phyloP scores from a whole-genome alignment of 345 rosid genomes.

The Zanthoxylum bungeanum region DNA sequence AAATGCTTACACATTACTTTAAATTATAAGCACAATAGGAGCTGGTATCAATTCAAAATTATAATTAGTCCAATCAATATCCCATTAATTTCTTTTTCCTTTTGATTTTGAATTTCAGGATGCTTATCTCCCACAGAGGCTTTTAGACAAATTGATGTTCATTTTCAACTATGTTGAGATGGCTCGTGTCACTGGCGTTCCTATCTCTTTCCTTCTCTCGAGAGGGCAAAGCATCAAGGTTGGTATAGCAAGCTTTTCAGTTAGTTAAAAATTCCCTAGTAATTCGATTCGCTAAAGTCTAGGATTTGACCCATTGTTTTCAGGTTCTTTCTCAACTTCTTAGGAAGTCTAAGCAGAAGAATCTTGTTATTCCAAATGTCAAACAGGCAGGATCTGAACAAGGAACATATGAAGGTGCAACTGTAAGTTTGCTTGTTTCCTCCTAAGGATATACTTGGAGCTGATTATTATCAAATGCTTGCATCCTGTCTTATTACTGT shows the following conservation, averaged over 20 bases:
- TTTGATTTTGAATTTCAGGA: conserved; percentile 55
- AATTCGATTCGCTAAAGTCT: not conserved
- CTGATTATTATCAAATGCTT: not conserved
- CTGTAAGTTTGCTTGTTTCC: conserved; percentile 57
- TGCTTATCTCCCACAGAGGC: conserved; percentile 98
- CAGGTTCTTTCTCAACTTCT: conserved; percentile 98
- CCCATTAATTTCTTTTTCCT: conserved; percentile 5
- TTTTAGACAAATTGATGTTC: conserved; percentile 90
- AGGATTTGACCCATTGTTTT: conserved; percentile 6
- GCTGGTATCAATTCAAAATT: not conserved
- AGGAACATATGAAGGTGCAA: conserved; percentile 97
- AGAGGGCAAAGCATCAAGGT: conserved; percentile 99
- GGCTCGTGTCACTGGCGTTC: conserved; percentile 99
- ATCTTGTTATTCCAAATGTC: conserved; percentile 81
- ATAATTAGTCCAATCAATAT: conserved; percentile 5
- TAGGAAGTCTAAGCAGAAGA: conserved; percentile 88
- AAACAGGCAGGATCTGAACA: conserved; percentile 90
- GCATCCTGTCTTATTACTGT: not conserved
- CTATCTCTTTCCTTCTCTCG: conserved; percentile 91
- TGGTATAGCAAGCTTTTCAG: not conserved
- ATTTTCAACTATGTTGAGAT: conserved; percentile 95
- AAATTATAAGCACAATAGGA: not conserved
- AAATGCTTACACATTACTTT: not conserved
- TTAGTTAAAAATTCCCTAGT: conserved; percentile 1
- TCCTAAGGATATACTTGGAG: not conserved